A percentile compares a stretch with the other conserved stretches of the same genome.
Evolutionary conservation across 192 early-diverging fungal species (phyloP).

Genomic region (Backusella tuberculispora): DNA sequence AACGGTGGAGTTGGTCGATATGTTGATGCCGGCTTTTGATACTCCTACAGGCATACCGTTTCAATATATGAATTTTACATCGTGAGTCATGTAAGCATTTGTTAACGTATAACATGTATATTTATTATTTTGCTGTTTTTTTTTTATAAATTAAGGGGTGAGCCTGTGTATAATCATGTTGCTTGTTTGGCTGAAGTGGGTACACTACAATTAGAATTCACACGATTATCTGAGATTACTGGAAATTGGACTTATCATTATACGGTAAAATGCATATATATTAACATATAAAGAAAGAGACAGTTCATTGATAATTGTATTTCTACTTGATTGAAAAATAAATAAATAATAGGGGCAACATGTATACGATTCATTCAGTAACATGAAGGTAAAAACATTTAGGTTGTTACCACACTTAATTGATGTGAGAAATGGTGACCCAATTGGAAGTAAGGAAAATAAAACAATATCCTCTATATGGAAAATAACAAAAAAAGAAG

Average conservation of each 20-base stretch:
- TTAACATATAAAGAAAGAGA: background rate
- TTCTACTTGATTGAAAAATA: too few relatives aligned
- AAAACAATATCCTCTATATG: background rate
- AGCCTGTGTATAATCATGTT: slow-evolving; percentile 23
- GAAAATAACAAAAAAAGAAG: slow-evolving; percentile 3
- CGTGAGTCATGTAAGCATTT: slow-evolving; percentile 7
- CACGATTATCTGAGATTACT: slow-evolving; percentile 79
- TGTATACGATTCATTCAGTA: slow-evolving; percentile 58
- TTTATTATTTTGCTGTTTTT: background rate
- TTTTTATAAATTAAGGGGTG: slow-evolving; percentile 25
- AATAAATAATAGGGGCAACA: slow-evolving; percentile 50
- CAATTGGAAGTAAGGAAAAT: slow-evolving; percentile 25
- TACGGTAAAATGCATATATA: slow-evolving; percentile 39
- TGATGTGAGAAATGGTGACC: slow-evolving; percentile 39
- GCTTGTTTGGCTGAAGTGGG: slow-evolving; percentile 71
- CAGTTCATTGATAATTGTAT: background rate
- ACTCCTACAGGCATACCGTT: slow-evolving; percentile 75
- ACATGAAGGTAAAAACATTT: slow-evolving; percentile 42
- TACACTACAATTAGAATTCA: slow-evolving; percentile 82
- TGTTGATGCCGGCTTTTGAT: slow-evolving; percentile 75
- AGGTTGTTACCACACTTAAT: slow-evolving; percentile 66
- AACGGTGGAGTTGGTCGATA: slow-evolving; percentile 69
- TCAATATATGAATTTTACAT: slow-evolving; percentile 59
- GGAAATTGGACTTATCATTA: slow-evolving; percentile 69
- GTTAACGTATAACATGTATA: background rate